Base-by-base conservation (phyloP, 345 rosid genomes). In the Microthlaspi erraticum region DNA sequence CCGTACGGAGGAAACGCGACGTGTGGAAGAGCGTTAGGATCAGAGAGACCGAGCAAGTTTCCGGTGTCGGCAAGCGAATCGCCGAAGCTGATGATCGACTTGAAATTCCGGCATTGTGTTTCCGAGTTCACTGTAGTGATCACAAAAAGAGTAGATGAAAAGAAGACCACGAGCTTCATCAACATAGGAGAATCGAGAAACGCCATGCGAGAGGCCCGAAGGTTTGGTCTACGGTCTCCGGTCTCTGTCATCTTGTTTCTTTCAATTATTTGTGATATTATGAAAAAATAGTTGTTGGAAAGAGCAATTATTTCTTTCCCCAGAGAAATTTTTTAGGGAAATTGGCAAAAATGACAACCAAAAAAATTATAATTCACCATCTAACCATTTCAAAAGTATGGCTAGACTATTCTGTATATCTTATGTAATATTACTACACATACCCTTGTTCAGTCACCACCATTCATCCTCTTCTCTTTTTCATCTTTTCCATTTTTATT, bases 31-130 rank as follows among this genome's bases (percentile, higher is more conserved):
- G 18, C 7, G 10, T 36, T 63, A 10, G 10, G 65, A 46, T 16
- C 60, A 12, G 77, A 62, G 50, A 78, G 38, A 3, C 19, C 41
- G 7, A 76, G 16, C 14, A 64, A 53, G 83, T 82, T 83, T 17
- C 88, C 90, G 4, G 86, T 84, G 29, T 84, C 90, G 18, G 87
- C 78, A 10, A 76, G 19, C 1, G 90, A 86, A 61, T 86, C 90
- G 2, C 90, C 90, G 23, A 86, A 83, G 77, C 87, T 82, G 51
- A 86, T 63, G 74, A 86, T 75, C 5, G 88, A 79, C 4, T 34
- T 20, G 63, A 60, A 67, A 14, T 64, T 54, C 2, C 7, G 66
- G 19, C 70, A 67, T 3, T 16, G 55, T 0, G 73, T 5, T 44
- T 68, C 59, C 8, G 60, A 34, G 38, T 26, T 14, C 31, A 17